Conservation (phyloP, 2,329 filamentous ascomycete genomes). For the Aureobasidium sp. region DNA sequence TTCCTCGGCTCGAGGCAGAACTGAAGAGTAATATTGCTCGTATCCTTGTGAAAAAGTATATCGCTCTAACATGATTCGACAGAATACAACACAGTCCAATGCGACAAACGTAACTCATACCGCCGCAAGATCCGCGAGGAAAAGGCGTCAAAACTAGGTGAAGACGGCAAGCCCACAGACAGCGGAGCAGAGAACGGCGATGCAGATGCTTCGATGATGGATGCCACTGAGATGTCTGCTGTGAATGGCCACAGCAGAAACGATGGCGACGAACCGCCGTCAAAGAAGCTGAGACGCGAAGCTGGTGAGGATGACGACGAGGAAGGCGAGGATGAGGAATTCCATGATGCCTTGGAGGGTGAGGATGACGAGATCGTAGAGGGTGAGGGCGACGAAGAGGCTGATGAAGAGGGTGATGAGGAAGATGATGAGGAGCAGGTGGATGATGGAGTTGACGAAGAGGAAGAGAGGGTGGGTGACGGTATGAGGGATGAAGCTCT, state of each 20-base stretch:
- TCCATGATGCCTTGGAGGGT: slow-evolving; percentile 36
- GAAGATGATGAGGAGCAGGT: slow-evolving; percentile 37
- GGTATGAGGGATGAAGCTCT: slow-evolving; percentile 24
- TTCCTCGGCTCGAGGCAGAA: slow-evolving; percentile 63
- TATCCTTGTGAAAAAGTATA: background rate
- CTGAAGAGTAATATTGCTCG: slow-evolving; percentile 55
- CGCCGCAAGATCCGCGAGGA: slow-evolving; percentile 60
- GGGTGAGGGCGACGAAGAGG: slow-evolving; percentile 45
- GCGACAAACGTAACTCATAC: slow-evolving; percentile 65
- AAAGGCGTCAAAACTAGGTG: slow-evolving; percentile 35
- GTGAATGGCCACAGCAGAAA: slow-evolving; percentile 27
- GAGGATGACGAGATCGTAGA: slow-evolving; percentile 40
- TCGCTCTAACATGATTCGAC: background rate
- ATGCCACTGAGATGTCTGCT: slow-evolving; percentile 18
- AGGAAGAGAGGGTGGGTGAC: slow-evolving; percentile 54
- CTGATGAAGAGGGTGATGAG: slow-evolving; percentile 45
- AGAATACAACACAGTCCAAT: slow-evolving; percentile 67
- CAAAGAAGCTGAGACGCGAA: slow-evolving; percentile 43
- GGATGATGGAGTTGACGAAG: slow-evolving; percentile 42
- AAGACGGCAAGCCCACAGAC: slow-evolving; percentile 54
- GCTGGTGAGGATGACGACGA: slow-evolving; percentile 29
- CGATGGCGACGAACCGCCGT: slow-evolving; percentile 38
- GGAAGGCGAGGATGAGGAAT: slow-evolving; percentile 34
- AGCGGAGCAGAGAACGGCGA: slow-evolving; percentile 18
- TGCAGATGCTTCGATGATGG: slow-evolving; percentile 15